phyloP scores from a whole-genome alignment of 768 basidiomycete genomes.

The Lactarius vividus region DNA sequence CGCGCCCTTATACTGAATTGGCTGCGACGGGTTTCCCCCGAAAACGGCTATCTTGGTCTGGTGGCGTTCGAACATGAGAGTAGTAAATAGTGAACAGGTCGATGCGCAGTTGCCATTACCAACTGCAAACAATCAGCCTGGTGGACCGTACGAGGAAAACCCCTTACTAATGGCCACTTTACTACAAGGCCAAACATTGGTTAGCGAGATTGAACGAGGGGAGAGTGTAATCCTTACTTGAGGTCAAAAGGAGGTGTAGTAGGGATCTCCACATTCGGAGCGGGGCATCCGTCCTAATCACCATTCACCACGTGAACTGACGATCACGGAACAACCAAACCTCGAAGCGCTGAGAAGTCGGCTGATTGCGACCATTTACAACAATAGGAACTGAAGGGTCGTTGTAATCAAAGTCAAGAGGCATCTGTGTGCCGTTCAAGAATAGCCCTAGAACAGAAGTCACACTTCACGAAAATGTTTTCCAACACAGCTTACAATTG shows the following conservation, averaged over 20 bases:
- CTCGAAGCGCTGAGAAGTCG: conserved; percentile 36
- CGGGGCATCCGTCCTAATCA: conserved; percentile 38
- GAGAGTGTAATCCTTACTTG: conserved; percentile 7
- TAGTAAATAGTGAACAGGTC: conserved; percentile 56
- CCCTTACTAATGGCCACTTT: conserved; percentile 21
- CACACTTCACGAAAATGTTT: neutral
- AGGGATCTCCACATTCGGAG: conserved; percentile 21
- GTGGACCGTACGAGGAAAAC: neutral
- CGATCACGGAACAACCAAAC: conserved; percentile 25
- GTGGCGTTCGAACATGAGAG: conserved; percentile 52
- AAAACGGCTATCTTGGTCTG: conserved; percentile 48
- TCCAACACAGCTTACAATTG: conserved; percentile 44
- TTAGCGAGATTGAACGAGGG: neutral
- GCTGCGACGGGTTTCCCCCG: conserved; percentile 47
- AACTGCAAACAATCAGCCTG: conserved; percentile 1
- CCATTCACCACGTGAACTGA: neutral
- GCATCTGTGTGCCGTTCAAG: conserved; percentile 34
- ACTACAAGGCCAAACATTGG: neutral
- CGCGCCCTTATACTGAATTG: conserved; percentile 47
- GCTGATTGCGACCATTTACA: conserved; percentile 34
- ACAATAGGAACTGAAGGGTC: conserved; percentile 31
- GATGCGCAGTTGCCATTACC: conserved; percentile 43
- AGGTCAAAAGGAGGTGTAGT: conserved; percentile 21
- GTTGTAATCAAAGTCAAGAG: conserved; percentile 33
- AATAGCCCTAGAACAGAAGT: conserved; percentile 31